Base-by-base conservation (phyloP, 2,329 filamentous ascomycete species). In the Chaetomiaceae sp. region DNA sequence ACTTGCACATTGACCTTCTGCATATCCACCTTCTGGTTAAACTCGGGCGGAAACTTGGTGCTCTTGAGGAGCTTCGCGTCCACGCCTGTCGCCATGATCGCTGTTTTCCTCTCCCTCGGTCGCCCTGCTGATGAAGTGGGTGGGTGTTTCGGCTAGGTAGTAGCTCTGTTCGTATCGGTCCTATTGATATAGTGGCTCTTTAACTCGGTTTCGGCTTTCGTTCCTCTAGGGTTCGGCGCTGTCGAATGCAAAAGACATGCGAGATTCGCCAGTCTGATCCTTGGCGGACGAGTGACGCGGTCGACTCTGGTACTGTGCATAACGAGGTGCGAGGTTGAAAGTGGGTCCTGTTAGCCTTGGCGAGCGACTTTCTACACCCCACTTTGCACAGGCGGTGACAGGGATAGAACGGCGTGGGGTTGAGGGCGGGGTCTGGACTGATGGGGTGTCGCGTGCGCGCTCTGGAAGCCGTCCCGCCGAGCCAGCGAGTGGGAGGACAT, bases 11-110 rank as follows among this genome's bases (percentile, higher is more conserved):
- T 96, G 71, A 99, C 90, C 75, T 97, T 97, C 63, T 85, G 83
- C 82, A 95, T 96, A 75, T 99, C 91, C 60, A 99, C 94, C 75
- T 96, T 96, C 68, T 89, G 85, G 67, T 82, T 92, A 74, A 97
- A 99, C 67, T 96, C 90, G 7, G 86, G 80, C 41, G 94, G 94
- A 60, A 96, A 97, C 67, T 95, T 96, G 51, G 91, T 97, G 70
- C 86, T 85, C 78, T 86, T 89, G 52, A 96, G 75, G 64, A 95
- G 81, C 76, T 95, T 95, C 60, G 88, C 86, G 71, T 96, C 92
- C 57, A 94, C 89, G 60, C 84, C 87, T 50, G 86, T 85, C 62
- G 89, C 86, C 89, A 94, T 94, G 60, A 59, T 75, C 65, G 37
- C 16, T 13, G 37, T 36, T 30, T 36, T 18, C 21, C 20, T 16